A percentile compares a stretch with the other conserved stretches of the same genome.
phyloP scores from a whole-genome alignment of 305 asterid species.

The Lippia alba region DNA sequence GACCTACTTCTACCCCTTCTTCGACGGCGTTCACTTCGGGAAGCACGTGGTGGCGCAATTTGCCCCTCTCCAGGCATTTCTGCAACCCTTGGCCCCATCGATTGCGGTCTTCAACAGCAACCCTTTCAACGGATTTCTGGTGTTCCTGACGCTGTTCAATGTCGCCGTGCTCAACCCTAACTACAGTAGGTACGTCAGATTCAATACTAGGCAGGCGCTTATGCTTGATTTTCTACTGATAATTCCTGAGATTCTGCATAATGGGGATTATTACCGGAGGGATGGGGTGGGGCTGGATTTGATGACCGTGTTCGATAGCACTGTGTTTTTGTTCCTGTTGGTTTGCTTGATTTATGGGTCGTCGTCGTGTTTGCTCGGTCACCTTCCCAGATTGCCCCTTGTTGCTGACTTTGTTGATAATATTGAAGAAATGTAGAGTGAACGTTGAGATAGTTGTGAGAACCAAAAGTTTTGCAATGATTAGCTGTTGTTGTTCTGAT shows the following conservation, averaged over 20 bases:
- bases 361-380: slow-evolving; percentile 80
- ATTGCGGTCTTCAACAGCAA: slow-evolving; percentile 84
- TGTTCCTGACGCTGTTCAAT: slow-evolving; percentile 82
- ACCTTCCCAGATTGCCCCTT: slow-evolving; percentile 84
- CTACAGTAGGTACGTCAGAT: slow-evolving; percentile 65
- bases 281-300: slow-evolving; percentile 88
- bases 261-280: slow-evolving; percentile 64
- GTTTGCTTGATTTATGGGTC: slow-evolving; percentile 82
- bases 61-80: slow-evolving; percentile 62
- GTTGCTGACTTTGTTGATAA: slow-evolving; percentile 97
- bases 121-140: slow-evolving; percentile 80
- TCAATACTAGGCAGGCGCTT: not conserved
- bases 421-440: too few relatives aligned
- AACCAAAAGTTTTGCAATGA: too few relatives aligned
- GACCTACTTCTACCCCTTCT: slow-evolving; percentile 91
- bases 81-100: slow-evolving; percentile 87
- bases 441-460: too few relatives aligned
- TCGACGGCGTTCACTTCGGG: slow-evolving; percentile 90
- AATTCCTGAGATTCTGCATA: slow-evolving; percentile 85
- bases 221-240: slow-evolving; percentile 40
- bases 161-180: slow-evolving; percentile 83
- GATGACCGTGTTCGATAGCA: slow-evolving; percentile 88
- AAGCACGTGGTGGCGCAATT: slow-evolving; percentile 81
- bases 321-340: slow-evolving; percentile 87
- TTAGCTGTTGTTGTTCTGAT: too few relatives aligned